Conservation (phyloP, 495 filamentous ascomycete genomes). For the Xanthoparmelia taractica region DNA sequence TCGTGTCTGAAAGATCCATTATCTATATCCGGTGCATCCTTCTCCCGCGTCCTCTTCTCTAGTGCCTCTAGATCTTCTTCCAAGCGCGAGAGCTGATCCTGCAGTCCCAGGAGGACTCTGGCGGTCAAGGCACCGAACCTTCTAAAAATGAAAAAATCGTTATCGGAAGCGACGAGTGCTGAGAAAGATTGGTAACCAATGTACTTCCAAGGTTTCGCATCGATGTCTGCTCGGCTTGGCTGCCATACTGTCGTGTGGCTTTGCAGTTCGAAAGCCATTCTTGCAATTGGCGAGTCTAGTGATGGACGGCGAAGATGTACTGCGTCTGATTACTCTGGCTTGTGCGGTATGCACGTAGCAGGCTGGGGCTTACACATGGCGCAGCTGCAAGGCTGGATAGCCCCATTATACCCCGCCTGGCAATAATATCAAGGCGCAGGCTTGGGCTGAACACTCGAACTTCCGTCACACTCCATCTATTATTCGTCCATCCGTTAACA, state of each 20-base stretch:
- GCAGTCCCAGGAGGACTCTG: not conserved
- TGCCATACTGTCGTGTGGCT: not conserved
- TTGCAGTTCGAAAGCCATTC: not conserved
- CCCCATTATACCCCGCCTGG: not conserved
- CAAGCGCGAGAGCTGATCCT: conserved; percentile 3
- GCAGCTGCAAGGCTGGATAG: not conserved
- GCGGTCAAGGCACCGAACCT: not conserved
- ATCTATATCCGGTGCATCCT: not conserved
- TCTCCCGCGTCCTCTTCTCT: not conserved
- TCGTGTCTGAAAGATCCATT: conserved; percentile 10
- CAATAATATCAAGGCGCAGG: not conserved
- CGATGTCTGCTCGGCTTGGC: not conserved
- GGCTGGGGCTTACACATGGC: not conserved
- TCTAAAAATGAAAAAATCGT: conserved; percentile 8
- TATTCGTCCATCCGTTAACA: not conserved
- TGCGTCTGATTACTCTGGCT: not conserved
- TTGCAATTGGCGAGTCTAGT: not conserved
- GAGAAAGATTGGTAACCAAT: not conserved
- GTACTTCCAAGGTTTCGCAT: not conserved
- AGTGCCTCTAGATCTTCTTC: not conserved
- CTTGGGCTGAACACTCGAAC: not conserved
- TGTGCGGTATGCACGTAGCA: not conserved
- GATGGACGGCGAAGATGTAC: not conserved
- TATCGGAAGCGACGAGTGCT: not conserved
- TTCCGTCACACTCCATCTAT: not conserved